phyloP scores from a whole-genome alignment of 2,329 filamentous ascomycete genomes.

The Coniochaeta prunicola region DNA sequence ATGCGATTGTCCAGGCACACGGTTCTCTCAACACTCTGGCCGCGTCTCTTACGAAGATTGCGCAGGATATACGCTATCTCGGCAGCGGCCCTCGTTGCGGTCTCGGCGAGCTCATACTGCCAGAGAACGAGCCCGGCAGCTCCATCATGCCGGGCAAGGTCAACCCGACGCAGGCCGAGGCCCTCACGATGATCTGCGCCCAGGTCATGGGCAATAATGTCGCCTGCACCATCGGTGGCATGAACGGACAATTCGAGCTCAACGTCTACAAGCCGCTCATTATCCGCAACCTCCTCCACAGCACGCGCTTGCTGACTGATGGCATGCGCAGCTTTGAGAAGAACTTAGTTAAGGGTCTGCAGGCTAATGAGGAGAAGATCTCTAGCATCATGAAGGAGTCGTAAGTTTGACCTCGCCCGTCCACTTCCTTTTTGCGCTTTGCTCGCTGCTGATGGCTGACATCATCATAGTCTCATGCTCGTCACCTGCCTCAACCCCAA shows the following conservation, averaged over 20 bases:
- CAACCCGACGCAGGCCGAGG: constrained; percentile 97
- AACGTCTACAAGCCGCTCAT: constrained; percentile 98
- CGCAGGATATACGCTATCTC: constrained; percentile 95
- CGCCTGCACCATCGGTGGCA: constrained; percentile 86
- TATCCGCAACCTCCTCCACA: constrained; percentile 93
- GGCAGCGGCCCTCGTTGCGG: constrained; percentile 94
- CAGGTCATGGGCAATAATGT: constrained; percentile 98
- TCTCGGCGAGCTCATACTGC: constrained; percentile 84
- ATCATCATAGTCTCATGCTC: constrained; percentile 73
- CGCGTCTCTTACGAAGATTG: constrained; percentile 90
- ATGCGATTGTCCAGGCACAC: constrained; percentile 89
- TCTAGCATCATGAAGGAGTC: constrained; percentile 85
- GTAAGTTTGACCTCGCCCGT: constrained; percentile 41
- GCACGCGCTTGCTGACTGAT: constrained; percentile 77
- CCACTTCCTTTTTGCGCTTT: neutral
- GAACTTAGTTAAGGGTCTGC: constrained; percentile 80
- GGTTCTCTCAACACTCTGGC: constrained; percentile 92
- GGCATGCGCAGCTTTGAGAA: constrained; percentile 94
- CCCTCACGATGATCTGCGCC: constrained; percentile 92
- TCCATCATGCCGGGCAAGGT: constrained; percentile 99
- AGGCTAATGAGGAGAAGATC: constrained; percentile 93
- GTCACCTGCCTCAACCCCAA: constrained; percentile 97
- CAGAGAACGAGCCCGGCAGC: constrained; percentile 95
- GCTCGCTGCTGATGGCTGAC: constrained; percentile 9
- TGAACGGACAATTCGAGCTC: constrained; percentile 97